phyloP scores from a whole-genome alignment of 2,329 filamentous ascomycete genomes.

The Trichoderma atroviride region DNA sequence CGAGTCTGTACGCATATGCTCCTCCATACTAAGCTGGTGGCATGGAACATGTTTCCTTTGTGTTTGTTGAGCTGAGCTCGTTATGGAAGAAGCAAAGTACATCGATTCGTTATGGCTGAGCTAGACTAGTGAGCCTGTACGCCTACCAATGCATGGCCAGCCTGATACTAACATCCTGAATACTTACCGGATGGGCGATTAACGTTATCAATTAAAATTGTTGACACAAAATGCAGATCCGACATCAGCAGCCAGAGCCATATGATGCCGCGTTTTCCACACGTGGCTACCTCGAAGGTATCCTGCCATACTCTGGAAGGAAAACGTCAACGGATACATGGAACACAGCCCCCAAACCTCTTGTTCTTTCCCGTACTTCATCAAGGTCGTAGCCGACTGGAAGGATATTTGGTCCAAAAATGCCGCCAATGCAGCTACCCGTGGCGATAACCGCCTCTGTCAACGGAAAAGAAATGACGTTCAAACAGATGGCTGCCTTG shows the following conservation, averaged over 20 bases:
- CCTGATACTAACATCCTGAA: not conserved
- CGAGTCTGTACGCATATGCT: constrained; percentile 15
- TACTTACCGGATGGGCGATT: not conserved
- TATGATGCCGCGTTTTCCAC: constrained; percentile 6
- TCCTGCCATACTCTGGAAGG: constrained; percentile 7
- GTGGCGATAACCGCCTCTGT: constrained; percentile 13
- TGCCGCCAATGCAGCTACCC: constrained; percentile 24
- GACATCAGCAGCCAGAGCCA: not conserved
- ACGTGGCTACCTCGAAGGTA: constrained; percentile 22
- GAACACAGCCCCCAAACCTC: constrained; percentile 5
- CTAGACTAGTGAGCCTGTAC: not conserved
- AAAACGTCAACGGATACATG: constrained; percentile 16
- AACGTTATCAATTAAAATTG: constrained; percentile 4
- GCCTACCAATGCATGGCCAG: not conserved
- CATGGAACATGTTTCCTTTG: not conserved
- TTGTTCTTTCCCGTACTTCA: constrained; percentile 8
- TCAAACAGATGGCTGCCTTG: constrained; percentile 21
- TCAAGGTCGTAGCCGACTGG: not conserved
- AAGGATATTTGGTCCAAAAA: constrained; percentile 4
- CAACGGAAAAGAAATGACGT: constrained; percentile 11
- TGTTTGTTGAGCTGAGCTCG: not conserved
- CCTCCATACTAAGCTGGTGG: not conserved
- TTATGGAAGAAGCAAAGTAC: not conserved
- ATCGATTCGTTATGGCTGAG: not conserved
- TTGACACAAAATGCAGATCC: not conserved